Evolutionary conservation across 345 rosid species (phyloP).

Genomic region (Mallotus nudiflorus): DNA sequence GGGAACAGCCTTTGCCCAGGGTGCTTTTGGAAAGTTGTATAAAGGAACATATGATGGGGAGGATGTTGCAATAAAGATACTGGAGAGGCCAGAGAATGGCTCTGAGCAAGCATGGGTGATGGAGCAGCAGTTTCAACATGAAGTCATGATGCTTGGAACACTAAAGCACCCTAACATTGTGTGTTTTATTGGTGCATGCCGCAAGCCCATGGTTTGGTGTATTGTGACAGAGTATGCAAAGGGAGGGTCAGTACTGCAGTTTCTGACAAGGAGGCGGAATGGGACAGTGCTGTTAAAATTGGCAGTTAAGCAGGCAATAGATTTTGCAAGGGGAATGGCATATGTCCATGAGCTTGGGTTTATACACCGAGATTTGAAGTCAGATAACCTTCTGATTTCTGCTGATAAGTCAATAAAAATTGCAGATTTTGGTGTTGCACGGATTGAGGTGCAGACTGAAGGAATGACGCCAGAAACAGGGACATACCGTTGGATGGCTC

Average conservation of each 20-base stretch:
- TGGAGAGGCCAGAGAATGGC: conserved; percentile 35
- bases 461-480: conserved; percentile 41
- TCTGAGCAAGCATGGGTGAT: conserved; percentile 28
- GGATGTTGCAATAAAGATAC: conserved; percentile 32
- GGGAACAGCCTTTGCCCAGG: conserved; percentile 34
- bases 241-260: conserved; percentile 35
- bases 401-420: conserved; percentile 31
- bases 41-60: conserved; percentile 36
- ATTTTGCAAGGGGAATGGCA: conserved; percentile 36
- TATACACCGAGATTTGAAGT: conserved; percentile 30
- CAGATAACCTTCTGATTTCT: conserved; percentile 33
- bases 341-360: conserved; percentile 31
- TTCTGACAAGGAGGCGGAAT: conserved; percentile 22
- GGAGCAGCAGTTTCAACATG: conserved; percentile 39
- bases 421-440: conserved; percentile 36
- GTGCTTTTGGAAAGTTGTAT: conserved; percentile 30
- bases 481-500: conserved; percentile 39
- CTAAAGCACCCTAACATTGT: conserved; percentile 33
- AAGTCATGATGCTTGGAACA: conserved; percentile 33
- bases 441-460: conserved; percentile 41
- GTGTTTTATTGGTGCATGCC: conserved; percentile 30
- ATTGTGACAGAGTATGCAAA: conserved; percentile 36
- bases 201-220: conserved; percentile 35
- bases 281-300: conserved; percentile 33
- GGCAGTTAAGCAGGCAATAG: conserved; percentile 38